Evolutionary conservation across 2,329 filamentous ascomycete genomes (phyloP), one percentile per base, ranked within the genome.

Genomic region (Monilinia laxa): DNA sequence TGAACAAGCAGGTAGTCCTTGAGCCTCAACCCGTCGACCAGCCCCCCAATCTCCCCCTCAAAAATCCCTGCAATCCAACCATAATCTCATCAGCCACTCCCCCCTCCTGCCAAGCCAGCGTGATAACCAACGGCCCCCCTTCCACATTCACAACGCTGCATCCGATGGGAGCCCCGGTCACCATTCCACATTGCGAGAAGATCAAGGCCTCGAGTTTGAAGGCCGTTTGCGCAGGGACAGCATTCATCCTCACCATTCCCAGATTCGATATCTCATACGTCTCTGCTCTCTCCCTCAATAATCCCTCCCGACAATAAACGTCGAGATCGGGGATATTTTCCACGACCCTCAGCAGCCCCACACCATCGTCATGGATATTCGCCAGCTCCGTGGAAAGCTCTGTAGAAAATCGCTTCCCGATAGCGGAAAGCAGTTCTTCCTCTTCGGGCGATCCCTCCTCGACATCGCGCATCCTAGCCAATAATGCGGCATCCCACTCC

Each of bases 201-300:
- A 67, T 28, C 3, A 73, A 35, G 31, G 67, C 71, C 57, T 72
- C 65, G 5, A 73, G 28, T 38, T 28, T 65, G 1, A 71, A 60
- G 9, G 25, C n/a, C 10, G 14, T 51, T 3, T 28, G 35, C n/a
- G n/a, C 2, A 0, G 49, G n/a, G 16, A 28, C 49, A 7, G 12
- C 9, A 10, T 63, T 63, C 18, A 70, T 23, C n/a, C 67, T 56
- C 0, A 72, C 62, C 40, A 70, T 54, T 10, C 73, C 73, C 2
- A 74, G 54, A 66, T 74, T 74, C 2, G 70, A 73, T 10, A 73
- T n/a, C 49, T 74, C 73, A 35, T 73, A 74, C 1, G 23, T 63
- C 31, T 52, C 47, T 2, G 16, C 40, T 0, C 49, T 25, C 9
- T 11, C 31, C 11, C 31, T 12, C 3, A n/a, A 54, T 16, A 63